Percentiles rank a stretch among this genome's conserved stretches.
phyloP scores from a whole-genome alignment of 139 green algal genomes.

The Chlorella sp. region DNA sequence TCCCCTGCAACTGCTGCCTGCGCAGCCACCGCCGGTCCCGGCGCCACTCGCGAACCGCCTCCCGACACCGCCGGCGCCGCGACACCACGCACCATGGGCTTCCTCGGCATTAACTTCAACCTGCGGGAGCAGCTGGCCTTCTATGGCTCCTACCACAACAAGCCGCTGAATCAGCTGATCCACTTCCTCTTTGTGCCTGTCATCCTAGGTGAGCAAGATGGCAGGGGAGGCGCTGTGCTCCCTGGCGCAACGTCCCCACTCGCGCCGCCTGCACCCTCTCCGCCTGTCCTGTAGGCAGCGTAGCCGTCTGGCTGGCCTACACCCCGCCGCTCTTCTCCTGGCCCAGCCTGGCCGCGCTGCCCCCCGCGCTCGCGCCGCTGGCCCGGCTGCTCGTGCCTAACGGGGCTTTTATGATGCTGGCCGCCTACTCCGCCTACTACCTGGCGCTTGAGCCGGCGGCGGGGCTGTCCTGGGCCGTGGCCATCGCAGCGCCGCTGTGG shows the following conservation, averaged over 20 bases:
- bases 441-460: constrained; percentile 67
- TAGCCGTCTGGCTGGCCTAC: constrained; percentile 61
- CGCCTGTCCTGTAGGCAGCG: neutral
- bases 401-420: constrained; percentile 30
- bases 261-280: neutral
- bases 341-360: no score
- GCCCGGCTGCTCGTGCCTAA: constrained; percentile 39
- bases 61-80: no score
- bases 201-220: constrained; percentile 35
- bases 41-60: no score
- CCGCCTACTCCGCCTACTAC: constrained; percentile 65
- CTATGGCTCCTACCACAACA: constrained; percentile 76
- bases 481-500: constrained; percentile 65
- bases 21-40: no score
- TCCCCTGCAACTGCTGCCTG: no score
- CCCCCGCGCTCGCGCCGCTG: no score
- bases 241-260: neutral
- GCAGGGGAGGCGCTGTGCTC: neutral
- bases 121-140: constrained; percentile 67
- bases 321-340: constrained; percentile 21
- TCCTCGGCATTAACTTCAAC: constrained; percentile 44
- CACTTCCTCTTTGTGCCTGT: constrained; percentile 83
- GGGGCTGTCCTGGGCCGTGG: constrained; percentile 67
- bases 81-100: constrained; percentile 39
- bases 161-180: constrained; percentile 76